These are phyloP conservation scores for Phytophthora tentaculata DNA, from an alignment of 352 stramenopile genomes.

Conservation along the genomic window DNA sequence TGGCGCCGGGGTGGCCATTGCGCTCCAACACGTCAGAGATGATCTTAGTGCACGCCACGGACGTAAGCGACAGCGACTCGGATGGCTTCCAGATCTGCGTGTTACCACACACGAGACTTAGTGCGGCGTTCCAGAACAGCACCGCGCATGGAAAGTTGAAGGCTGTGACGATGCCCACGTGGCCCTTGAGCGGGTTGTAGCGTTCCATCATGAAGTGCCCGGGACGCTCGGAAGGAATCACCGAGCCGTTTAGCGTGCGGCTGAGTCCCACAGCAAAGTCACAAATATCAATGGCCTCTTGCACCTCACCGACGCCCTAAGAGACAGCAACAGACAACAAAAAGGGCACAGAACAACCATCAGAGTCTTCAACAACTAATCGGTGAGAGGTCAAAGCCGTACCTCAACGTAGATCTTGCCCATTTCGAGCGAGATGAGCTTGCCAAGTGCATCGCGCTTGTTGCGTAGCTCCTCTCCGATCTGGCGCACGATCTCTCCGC, in stretches of 20 bases:
- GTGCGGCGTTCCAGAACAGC: conserved; percentile 91
- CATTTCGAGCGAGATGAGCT: conserved; percentile 93
- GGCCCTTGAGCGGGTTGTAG: conserved; percentile 93
- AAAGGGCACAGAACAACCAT: conserved; percentile 10
- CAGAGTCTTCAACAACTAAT: conserved; percentile 6
- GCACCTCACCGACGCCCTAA: conserved; percentile 91
- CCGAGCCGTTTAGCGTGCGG: conserved; percentile 86
- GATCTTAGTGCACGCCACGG: conserved; percentile 92
- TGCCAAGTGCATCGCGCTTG: conserved; percentile 90
- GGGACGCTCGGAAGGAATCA: conserved; percentile 91
- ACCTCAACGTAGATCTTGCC: conserved; percentile 93
- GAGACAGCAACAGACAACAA: conserved; percentile 5
- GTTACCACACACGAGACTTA: conserved; percentile 93
- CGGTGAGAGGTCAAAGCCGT: neutral
- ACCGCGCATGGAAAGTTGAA: conserved; percentile 95
- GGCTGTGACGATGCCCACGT: conserved; percentile 93
- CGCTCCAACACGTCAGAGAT: conserved; percentile 88
- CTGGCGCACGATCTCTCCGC: conserved; percentile 93
- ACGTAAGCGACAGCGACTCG: conserved; percentile 89
- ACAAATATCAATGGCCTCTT: conserved; percentile 95
- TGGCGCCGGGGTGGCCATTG: conserved; percentile 84
- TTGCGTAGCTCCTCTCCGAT: conserved; percentile 90
- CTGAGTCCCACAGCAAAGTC: conserved; percentile 94
- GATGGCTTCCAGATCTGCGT: conserved; percentile 93
- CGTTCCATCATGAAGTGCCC: conserved; percentile 95